Evolutionary conservation across 2,329 filamentous ascomycete species (phyloP).

Genomic region (Exophiala spinifera): DNA sequence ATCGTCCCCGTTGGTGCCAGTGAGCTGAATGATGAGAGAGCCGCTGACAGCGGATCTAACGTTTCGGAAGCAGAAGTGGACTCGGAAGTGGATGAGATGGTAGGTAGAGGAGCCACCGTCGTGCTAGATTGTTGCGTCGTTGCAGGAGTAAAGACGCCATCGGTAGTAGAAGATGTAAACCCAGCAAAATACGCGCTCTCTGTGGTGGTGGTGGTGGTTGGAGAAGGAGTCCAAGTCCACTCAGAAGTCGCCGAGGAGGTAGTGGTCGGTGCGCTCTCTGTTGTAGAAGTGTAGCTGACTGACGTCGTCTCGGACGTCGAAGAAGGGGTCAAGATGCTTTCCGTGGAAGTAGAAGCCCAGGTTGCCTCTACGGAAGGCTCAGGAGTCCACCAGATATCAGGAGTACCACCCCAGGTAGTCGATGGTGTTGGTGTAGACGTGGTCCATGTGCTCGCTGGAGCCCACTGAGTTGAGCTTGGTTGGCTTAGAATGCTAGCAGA

Average conservation of each 20-base stretch:
- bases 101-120: neutral
- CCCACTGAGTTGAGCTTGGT: slow-evolving; percentile 4
- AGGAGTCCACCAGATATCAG: neutral
- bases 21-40: neutral
- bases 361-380: neutral
- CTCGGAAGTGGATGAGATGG: neutral
- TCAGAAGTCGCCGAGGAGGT: neutral
- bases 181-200: neutral
- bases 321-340: neutral
- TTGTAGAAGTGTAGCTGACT: neutral
- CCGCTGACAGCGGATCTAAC: neutral
- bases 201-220: neutral
- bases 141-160: neutral
- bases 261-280: neutral
- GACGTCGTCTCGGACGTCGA: neutral
- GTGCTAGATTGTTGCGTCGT: neutral
- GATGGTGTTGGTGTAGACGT: neutral
- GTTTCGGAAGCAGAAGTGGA: neutral
- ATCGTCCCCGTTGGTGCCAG: neutral
- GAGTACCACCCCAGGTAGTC: neutral
- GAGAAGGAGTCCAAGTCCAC: neutral
- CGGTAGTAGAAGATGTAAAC: neutral
- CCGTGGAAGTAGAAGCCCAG: slow-evolving; percentile 8
- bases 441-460: neutral
- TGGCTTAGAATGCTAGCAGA: slow-evolving; percentile 2